These are phyloP conservation scores for Exophiala calicioides DNA, from an alignment of 2,329 filamentous ascomycete species.

Conservation along the genomic window DNA sequence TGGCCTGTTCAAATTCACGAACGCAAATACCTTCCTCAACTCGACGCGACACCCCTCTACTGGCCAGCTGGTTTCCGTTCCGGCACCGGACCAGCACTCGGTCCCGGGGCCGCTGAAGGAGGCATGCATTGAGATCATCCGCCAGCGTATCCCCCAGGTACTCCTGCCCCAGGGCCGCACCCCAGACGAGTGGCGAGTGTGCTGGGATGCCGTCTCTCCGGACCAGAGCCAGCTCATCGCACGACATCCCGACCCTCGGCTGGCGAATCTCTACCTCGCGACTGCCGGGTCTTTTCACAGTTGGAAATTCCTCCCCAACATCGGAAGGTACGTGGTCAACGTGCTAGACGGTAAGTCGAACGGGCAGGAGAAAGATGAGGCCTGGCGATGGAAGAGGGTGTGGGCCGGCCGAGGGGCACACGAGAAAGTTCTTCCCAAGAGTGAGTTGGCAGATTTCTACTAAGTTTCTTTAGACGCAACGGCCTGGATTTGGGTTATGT, in stretches of 20 bases:
- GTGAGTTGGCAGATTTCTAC: slow-evolving; percentile 31
- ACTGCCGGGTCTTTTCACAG: slow-evolving; percentile 65
- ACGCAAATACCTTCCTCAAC: slow-evolving; percentile 61
- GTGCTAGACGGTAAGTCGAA: slow-evolving; percentile 34
- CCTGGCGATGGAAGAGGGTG: slow-evolving; percentile 40
- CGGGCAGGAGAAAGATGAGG: slow-evolving; percentile 41
- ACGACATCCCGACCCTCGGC: slow-evolving; percentile 46
- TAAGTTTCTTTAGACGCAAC: not conserved
- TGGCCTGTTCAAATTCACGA: slow-evolving; percentile 63
- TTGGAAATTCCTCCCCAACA: slow-evolving; percentile 66
- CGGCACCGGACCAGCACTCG: slow-evolving; percentile 47
- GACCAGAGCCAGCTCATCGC: slow-evolving; percentile 64
- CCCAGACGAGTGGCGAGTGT: slow-evolving; percentile 49
- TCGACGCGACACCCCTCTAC: slow-evolving; percentile 49
- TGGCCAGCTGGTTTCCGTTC: slow-evolving; percentile 56
- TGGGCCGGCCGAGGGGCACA: slow-evolving; percentile 34
- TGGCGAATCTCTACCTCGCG: slow-evolving; percentile 60
- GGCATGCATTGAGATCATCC: slow-evolving; percentile 38
- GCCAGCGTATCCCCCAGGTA: slow-evolving; percentile 31
- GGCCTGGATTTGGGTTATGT: too few relatives aligned
- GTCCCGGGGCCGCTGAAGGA: slow-evolving; percentile 45
- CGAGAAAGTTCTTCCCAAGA: slow-evolving; percentile 33
- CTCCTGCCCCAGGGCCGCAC: slow-evolving; percentile 36
- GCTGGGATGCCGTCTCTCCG: slow-evolving; percentile 63
- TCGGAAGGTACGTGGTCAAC: slow-evolving; percentile 57